Conservation (phyloP, 2,329 filamentous ascomycete genomes). For the Escovopsis sp. region DNA sequence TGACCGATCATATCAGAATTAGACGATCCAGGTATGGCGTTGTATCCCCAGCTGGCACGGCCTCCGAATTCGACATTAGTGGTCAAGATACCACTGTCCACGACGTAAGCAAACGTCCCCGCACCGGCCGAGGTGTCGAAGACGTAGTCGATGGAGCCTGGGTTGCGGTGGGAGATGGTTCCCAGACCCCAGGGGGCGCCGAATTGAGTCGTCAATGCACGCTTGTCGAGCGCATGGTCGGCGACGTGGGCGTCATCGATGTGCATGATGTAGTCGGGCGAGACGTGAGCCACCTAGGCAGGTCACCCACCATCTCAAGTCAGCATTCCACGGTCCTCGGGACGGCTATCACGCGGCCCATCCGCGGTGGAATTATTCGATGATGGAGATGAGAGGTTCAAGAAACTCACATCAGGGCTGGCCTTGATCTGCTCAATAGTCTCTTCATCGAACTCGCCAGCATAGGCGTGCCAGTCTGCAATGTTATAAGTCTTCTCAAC, state of each 20-base stretch:
- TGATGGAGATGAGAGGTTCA: too few species aligned
- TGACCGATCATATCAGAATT: constrained; percentile 26
- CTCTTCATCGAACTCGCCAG: constrained; percentile 25
- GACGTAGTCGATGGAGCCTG: constrained; percentile 21
- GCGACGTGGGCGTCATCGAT: constrained; percentile 10
- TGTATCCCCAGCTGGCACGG: constrained; percentile 25
- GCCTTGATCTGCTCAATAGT: constrained; percentile 25
- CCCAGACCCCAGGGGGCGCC: constrained; percentile 29
- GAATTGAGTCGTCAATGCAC: constrained; percentile 15
- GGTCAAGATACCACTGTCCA: constrained; percentile 39
- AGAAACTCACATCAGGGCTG: constrained; percentile 23
- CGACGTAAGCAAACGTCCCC: constrained; percentile 33
- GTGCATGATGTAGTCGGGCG: constrained; percentile 16
- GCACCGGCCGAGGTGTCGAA: constrained; percentile 28
- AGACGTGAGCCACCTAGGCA: constrained; percentile 17
- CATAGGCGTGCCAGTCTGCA: constrained; percentile 25
- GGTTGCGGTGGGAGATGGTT: constrained; percentile 26
- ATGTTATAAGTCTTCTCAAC: constrained; percentile 18
- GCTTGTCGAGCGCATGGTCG: not conserved
- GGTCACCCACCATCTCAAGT: not conserved
- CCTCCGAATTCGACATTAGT: constrained; percentile 30
- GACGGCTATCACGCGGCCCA: too few species aligned
- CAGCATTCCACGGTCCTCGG: not conserved
- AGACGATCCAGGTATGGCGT: constrained; percentile 19
- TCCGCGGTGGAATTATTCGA: too few species aligned